phyloP scores from a whole-genome alignment of 805 yeast species.

The Yarrowia deformans region DNA sequence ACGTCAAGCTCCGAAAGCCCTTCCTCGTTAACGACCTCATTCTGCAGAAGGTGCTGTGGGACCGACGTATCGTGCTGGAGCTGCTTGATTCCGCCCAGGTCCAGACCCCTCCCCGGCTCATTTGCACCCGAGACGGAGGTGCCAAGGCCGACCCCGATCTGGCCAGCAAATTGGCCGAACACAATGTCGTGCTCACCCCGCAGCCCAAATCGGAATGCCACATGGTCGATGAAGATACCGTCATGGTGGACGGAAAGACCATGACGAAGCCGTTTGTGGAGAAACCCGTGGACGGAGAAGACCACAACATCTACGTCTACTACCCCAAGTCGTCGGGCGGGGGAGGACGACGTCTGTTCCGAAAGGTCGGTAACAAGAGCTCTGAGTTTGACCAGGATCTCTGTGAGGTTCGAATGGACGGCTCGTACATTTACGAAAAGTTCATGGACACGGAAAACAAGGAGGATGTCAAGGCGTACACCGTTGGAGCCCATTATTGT shows the following conservation, averaged over 20 bases:
- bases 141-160: constrained; percentile 80
- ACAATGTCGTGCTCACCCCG: constrained; percentile 61
- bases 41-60: constrained; percentile 97
- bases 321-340: constrained; percentile 91
- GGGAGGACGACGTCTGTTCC: constrained; percentile 92
- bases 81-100: constrained; percentile 82
- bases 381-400: constrained; percentile 92
- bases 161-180: constrained; percentile 61
- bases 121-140: constrained; percentile 96
- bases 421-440: constrained; percentile 89
- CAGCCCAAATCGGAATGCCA: constrained; percentile 58
- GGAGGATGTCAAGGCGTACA: constrained; percentile 98
- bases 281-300: constrained; percentile 98
- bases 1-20: constrained; percentile 89
- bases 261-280: constrained; percentile 94
- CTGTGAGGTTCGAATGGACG: constrained; percentile 78
- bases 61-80: constrained; percentile 83
- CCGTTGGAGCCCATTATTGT: constrained; percentile 89
- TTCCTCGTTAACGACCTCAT: constrained; percentile 85
- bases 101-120: constrained; percentile 86
- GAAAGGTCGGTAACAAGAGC: constrained; percentile 96
- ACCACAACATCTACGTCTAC: constrained; percentile 93
- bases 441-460: constrained; percentile 98
- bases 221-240: constrained; percentile 85
- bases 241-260: constrained; percentile 74